These are phyloP conservation scores for Candida pseudoviswanathii DNA, from an alignment of 1,139 yeast species.

Conservation along the genomic window DNA sequence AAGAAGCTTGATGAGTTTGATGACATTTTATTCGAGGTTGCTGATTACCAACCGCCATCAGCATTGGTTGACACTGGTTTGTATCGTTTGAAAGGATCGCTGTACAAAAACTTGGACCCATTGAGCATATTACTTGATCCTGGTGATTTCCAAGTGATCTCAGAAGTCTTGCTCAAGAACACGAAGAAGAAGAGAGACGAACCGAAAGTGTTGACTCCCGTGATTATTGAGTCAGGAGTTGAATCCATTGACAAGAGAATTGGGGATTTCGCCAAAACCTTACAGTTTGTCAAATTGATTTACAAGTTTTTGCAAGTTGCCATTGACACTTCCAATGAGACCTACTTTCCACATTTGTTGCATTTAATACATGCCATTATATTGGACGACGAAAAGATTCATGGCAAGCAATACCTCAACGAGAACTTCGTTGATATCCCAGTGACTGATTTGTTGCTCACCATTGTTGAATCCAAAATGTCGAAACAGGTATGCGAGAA, in stretches of 20 bases:
- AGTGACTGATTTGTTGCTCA: conserved; percentile 54
- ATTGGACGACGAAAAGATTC: conserved; percentile 50
- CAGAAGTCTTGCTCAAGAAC: conserved; percentile 32
- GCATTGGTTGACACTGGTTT: conserved; percentile 44
- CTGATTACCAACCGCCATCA: conserved; percentile 45
- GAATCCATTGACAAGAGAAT: conserved; percentile 39
- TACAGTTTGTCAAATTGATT: conserved; percentile 55
- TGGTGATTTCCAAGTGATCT: conserved; percentile 34
- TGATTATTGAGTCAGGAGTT: conserved; percentile 37
- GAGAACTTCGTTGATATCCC: conserved; percentile 55
- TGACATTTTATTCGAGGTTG: conserved; percentile 36
- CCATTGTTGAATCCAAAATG: conserved; percentile 52
- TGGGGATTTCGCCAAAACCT: conserved; percentile 55
- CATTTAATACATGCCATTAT: conserved; percentile 70
- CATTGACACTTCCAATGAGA: conserved; percentile 50
- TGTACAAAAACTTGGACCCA: conserved; percentile 38
- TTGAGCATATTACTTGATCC: conserved; percentile 39
- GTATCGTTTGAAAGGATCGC: conserved; percentile 47
- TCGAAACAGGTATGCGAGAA: conserved; percentile 51
- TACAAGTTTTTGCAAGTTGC: conserved; percentile 58
- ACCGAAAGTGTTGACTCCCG: conserved; percentile 43
- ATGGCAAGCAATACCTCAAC: conserved; percentile 42
- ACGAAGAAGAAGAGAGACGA: conserved; percentile 30
- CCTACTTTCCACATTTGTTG: conserved; percentile 58
- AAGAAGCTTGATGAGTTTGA: conserved; percentile 40